A percentile compares a stretch with the other conserved stretches of the same genome.
Conservation (phyloP, 805 yeast genomes). For the Yarrowia porcina region DNA sequence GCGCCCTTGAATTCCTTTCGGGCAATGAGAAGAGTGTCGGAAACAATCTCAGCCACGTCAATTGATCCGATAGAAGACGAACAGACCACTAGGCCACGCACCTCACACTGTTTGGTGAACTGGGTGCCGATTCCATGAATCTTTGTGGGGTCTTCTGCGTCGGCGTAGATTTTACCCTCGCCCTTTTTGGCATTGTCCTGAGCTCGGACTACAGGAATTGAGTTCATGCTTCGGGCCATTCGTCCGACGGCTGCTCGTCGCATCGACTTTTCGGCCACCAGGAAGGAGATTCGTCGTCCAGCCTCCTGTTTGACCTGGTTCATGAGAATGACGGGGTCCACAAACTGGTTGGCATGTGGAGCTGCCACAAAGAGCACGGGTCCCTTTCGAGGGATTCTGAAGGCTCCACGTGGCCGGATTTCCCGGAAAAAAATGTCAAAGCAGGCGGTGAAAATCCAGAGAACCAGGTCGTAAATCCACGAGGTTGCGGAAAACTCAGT, state of each 20-base stretch:
- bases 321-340: constrained; percentile 78
- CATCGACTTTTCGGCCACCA: constrained; percentile 81
- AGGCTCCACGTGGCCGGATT: constrained; percentile 84
- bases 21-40: constrained; percentile 67
- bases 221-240: constrained; percentile 67
- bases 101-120: constrained; percentile 61
- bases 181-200: constrained; percentile 76
- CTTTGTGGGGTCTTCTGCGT: constrained; percentile 47
- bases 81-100: constrained; percentile 67
- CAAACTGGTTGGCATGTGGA: constrained; percentile 96
- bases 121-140: constrained; percentile 65
- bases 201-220: constrained; percentile 90
- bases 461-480: constrained; percentile 40
- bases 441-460: constrained; percentile 41
- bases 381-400: constrained; percentile 63
- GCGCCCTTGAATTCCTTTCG: constrained; percentile 67
- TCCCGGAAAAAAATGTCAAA: constrained; percentile 80
- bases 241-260: constrained; percentile 65
- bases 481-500: constrained; percentile 29
- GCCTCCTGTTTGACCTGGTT: constrained; percentile 69
- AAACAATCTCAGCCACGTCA: constrained; percentile 61
- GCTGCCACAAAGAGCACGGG: constrained; percentile 93
- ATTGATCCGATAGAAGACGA: constrained; percentile 76
- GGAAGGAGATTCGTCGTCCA: constrained; percentile 67
- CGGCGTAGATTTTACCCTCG: constrained; percentile 61